Percentiles rank a stretch among this genome's conserved stretches.
These are phyloP conservation scores for Polytrichum commune DNA, from an alignment of 225 moss, liverwort and hornwort species.

Conservation along the genomic window DNA sequence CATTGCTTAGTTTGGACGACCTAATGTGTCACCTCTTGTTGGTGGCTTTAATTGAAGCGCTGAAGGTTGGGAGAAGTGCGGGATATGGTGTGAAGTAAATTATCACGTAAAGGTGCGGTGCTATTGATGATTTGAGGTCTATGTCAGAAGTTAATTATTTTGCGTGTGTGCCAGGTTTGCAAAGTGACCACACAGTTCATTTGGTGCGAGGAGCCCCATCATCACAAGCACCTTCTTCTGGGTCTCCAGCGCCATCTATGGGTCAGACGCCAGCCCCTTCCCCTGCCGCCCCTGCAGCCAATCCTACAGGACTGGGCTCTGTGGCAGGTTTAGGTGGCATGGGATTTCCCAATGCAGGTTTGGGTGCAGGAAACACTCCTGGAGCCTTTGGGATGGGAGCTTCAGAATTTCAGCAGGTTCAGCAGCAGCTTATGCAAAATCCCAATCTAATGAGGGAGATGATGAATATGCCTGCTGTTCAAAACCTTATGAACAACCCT, in stretches of 20 bases:
- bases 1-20: too few relatives aligned
- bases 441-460: slow-evolving; percentile 97
- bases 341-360: slow-evolving; percentile 58
- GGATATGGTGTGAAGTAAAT: too few relatives aligned
- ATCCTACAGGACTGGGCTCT: slow-evolving; percentile 47
- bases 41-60: too few relatives aligned
- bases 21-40: too few relatives aligned
- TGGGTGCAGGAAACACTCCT: slow-evolving; percentile 28
- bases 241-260: slow-evolving; percentile 17
- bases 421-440: slow-evolving; percentile 99
- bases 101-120: too few relatives aligned
- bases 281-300: slow-evolving; percentile 37
- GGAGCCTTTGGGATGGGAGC: slow-evolving; percentile 75
- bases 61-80: too few relatives aligned
- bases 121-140: too few relatives aligned
- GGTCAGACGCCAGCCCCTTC: slow-evolving; percentile 20
- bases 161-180: slow-evolving; percentile 58
- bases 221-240: slow-evolving; percentile 36
- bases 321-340: slow-evolving; percentile 66
- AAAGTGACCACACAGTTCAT: slow-evolving; percentile 93
- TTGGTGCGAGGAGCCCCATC: slow-evolving; percentile 88
- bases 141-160: not conserved
- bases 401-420: slow-evolving; percentile 98
- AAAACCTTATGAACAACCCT: slow-evolving; percentile 97
- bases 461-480: slow-evolving; percentile 99